Percentiles rank a stretch among this genome's conserved stretches.
These are phyloP conservation scores for Diaporthe australafricana DNA, from an alignment of 2,329 filamentous ascomycete species.

Conservation along the genomic window DNA sequence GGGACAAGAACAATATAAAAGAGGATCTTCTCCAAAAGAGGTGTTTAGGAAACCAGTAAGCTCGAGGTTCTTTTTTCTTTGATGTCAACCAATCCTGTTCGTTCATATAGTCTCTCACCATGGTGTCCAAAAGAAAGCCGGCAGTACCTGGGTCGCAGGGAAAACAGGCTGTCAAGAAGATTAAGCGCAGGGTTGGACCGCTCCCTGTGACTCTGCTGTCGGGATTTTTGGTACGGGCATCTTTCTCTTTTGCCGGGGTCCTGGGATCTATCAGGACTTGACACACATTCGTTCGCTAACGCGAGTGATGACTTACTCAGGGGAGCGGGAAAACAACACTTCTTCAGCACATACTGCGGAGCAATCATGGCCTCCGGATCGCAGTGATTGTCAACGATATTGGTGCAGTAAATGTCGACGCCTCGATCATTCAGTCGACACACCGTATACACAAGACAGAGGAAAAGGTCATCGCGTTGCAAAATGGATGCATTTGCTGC, in stretches of 20 bases:
- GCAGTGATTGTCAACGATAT: conserved; percentile 82
- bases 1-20: background rate
- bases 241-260: background rate
- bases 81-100: background rate
- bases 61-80: background rate
- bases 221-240: conserved; percentile 62
- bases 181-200: conserved; percentile 39
- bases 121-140: conserved; percentile 13
- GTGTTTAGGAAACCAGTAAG: background rate
- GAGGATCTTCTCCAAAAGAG: background rate
- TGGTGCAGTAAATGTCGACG: conserved; percentile 71
- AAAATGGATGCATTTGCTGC: conserved; percentile 83
- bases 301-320: conserved; percentile 48
- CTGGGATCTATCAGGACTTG: too few relatives aligned
- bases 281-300: background rate
- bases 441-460: conserved; percentile 65
- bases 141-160: background rate
- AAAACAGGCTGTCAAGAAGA: background rate
- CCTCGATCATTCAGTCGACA: conserved; percentile 68
- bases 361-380: conserved; percentile 75
- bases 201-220: conserved; percentile 71
- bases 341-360: conserved; percentile 74
- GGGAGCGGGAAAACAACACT: conserved; percentile 79
- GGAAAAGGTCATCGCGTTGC: conserved; percentile 75
- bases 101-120: background rate